Conservation (phyloP, 108 stramenopile species). For the Nitzschia palea region DNA sequence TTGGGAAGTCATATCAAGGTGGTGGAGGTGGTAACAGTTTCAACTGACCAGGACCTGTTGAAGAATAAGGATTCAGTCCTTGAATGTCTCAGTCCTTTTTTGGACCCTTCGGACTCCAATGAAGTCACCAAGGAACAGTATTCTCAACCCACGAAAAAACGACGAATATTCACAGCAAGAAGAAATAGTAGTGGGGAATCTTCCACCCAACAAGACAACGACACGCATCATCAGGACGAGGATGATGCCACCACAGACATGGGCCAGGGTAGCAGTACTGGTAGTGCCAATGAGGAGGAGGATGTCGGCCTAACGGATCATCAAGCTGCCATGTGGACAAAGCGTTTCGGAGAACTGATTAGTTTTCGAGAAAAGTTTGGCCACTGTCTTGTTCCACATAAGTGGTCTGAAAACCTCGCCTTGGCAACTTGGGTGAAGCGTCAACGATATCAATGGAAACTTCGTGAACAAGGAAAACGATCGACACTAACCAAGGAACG, state of each 20-base stretch:
- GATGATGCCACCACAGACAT: not conserved
- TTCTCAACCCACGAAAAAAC: no score
- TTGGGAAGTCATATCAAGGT: not conserved
- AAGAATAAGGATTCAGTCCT: not conserved
- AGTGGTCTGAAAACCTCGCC: slow-evolving; percentile 17
- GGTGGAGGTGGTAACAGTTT: not conserved
- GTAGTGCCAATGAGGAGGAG: not conserved
- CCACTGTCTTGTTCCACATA: slow-evolving; percentile 23
- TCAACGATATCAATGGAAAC: slow-evolving; percentile 24
- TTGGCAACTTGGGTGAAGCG: slow-evolving; percentile 21
- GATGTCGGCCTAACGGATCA: slow-evolving; percentile 12
- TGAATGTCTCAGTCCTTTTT: slow-evolving; percentile 10
- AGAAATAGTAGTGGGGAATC: no score
- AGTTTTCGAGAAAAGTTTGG: slow-evolving; percentile 5
- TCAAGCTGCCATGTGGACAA: slow-evolving; percentile 23
- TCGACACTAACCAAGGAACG: slow-evolving; percentile 15
- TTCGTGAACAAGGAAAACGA: slow-evolving; percentile 29
- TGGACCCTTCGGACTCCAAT: no score
- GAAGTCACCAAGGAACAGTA: no score
- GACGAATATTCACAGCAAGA: no score
- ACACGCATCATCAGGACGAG: not conserved
- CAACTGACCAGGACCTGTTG: not conserved
- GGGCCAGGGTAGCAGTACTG: not conserved
- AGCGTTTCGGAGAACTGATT: slow-evolving; percentile 3
- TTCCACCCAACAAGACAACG: not conserved